Evolutionary conservation across 768 basidiomycete genomes (phyloP), one percentile per base, ranked within the genome.

Genomic region (Lactarius quietus): DNA sequence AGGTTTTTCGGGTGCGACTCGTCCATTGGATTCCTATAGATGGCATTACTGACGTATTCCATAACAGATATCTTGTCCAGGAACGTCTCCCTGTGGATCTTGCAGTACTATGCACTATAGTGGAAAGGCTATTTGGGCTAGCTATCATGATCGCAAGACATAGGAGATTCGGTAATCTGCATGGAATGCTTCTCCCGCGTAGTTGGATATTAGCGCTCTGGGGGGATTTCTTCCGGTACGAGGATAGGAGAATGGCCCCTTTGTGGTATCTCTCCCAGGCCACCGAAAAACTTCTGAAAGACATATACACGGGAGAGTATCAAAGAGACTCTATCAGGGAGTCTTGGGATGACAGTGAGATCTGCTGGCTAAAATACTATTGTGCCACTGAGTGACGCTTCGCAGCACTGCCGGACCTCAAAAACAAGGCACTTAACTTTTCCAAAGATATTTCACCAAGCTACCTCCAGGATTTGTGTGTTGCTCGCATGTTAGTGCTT

Each of bases 121-220:
- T 85, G 20, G 87, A 89, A 48, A 72, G 73, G 12, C 70, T 88
- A 2, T 80, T 81, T 55, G 76, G 76, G 8, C 76, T 76, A 17
- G 69, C 79, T 6, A 73, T 82, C 6, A 60, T 87, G 2, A 75
- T 76, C 1, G 70, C 71, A 48, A 73, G 72, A 0, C 70, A 73
- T 62, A 67, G 69, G 33, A 43, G 66, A 15, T 26, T 26, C 4
- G 51, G 68, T 52, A 53, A 67, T 18, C 71, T 85, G 0, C 81
- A 87, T 69, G 75, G 77, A 18, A 68, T 84, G 31, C 80, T 81
- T 6, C 76, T 88, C 38, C 87, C 87, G 0, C 79, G 79, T 2
- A 81, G 78, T 59, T 88, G 86, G 85, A 69, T 86, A 23, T 38
- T 75, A 18, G 63, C 66, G 20, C 45, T 31, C 52, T 69, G 53